A percentile compares a stretch with the other conserved stretches of the same genome.
Evolutionary conservation across 768 basidiomycete genomes (phyloP).

Genomic region (Dentipellis sp.): DNA sequence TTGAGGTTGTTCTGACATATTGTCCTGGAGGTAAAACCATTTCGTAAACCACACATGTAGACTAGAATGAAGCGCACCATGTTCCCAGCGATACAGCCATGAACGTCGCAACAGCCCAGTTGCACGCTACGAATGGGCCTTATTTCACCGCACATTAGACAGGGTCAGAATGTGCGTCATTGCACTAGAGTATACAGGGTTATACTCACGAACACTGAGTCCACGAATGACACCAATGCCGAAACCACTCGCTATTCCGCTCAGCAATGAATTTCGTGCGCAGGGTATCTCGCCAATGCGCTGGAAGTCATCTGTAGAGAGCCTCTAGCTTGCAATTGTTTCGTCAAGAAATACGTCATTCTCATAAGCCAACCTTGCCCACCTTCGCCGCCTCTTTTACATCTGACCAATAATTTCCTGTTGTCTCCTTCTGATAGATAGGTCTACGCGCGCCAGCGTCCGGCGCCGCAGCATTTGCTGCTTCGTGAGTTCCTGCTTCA

Average conservation of each 20-base stretch:
- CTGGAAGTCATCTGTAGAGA: slow-evolving; percentile 38
- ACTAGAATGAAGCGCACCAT: slow-evolving; percentile 39
- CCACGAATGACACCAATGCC: slow-evolving; percentile 72
- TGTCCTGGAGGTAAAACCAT: slow-evolving; percentile 31
- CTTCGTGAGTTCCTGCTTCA: background rate
- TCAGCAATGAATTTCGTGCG: slow-evolving; percentile 63
- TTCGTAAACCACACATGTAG: too few species aligned
- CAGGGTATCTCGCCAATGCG: slow-evolving; percentile 68
- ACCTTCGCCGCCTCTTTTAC: slow-evolving; percentile 27
- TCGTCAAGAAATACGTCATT: too few species aligned
- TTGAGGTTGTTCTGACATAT: slow-evolving; percentile 50
- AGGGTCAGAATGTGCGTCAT: background rate
- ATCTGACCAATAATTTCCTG: slow-evolving; percentile 25
- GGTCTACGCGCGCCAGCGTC: slow-evolving; percentile 3
- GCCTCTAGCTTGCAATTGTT: slow-evolving; percentile 29
- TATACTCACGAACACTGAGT: slow-evolving; percentile 47
- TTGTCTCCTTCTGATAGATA: slow-evolving; percentile 23
- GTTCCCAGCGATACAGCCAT: slow-evolving; percentile 55
- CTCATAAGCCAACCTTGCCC: background rate
- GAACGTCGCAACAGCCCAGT: slow-evolving; percentile 78
- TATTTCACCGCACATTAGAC: background rate
- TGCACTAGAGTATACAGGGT: background rate
- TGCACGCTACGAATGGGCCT: slow-evolving; percentile 60
- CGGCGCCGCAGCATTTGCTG: background rate
- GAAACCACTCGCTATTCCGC: slow-evolving; percentile 71